Percentiles rank a stretch among this genome's conserved stretches.
Conservation (phyloP, 1,284 basidiomycete genomes). For the Wallemia hederae region DNA sequence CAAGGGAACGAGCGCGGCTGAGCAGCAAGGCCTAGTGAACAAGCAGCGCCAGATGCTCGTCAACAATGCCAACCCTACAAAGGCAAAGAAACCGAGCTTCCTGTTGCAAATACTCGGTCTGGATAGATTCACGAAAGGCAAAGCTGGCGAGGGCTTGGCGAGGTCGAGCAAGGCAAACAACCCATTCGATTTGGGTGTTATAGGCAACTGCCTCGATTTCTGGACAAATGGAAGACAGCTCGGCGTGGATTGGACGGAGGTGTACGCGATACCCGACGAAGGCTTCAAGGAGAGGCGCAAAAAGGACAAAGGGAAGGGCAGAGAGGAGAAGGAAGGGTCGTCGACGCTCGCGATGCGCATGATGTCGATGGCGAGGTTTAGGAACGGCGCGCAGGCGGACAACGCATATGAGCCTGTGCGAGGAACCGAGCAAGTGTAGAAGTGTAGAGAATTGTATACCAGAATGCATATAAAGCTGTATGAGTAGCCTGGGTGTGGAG, state of each 20-base stretch:
- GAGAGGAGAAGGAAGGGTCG: not conserved
- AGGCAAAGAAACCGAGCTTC: conserved; percentile 24
- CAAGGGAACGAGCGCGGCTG: conserved; percentile 18
- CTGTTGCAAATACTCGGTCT: conserved; percentile 66
- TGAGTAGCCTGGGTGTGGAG: not conserved
- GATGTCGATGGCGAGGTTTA: not conserved
- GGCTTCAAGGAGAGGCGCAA: conserved; percentile 37
- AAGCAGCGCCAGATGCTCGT: conserved; percentile 3
- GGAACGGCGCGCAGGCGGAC: not conserved
- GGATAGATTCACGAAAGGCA: conserved; percentile 71
- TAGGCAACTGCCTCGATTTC: conserved; percentile 79
- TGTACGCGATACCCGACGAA: conserved; percentile 68
- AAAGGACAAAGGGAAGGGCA: not conserved
- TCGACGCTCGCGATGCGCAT: not conserved
- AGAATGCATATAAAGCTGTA: not conserved
- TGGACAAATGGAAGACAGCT: conserved; percentile 62
- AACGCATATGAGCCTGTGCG: not conserved
- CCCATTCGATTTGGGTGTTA: conserved; percentile 65
- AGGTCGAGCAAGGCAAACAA: conserved; percentile 35
- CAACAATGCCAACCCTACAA: not conserved
- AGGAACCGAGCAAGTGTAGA: not conserved
- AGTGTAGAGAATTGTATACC: not conserved
- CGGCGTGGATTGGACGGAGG: conserved; percentile 56
- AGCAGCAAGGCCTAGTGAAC: not conserved
- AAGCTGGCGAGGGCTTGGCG: conserved; percentile 48